These are phyloP conservation scores for Borovskyia barvae DNA, from an alignment of 208 protist species.

Conservation along the genomic window DNA sequence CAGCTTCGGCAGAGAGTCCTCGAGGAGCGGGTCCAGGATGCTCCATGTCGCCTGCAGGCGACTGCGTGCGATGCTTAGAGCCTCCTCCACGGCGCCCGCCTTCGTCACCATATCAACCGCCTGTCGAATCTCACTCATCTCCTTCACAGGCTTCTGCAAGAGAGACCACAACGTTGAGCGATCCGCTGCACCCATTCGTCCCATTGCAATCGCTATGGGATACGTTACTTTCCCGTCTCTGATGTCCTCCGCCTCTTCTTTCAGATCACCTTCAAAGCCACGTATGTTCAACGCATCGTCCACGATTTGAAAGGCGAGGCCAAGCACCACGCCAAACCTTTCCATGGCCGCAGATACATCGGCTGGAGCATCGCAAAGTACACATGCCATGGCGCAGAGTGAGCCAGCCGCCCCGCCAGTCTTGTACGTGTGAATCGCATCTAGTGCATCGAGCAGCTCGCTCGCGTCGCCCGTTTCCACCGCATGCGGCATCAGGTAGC, in stretches of 20 bases:
- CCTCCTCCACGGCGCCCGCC: slow-evolving; percentile 26
- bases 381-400: slow-evolving; percentile 51
- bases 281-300: slow-evolving; percentile 56
- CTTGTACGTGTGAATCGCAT: slow-evolving; percentile 57
- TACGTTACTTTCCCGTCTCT: slow-evolving; percentile 61
- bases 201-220: slow-evolving; percentile 49
- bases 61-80: slow-evolving; percentile 28
- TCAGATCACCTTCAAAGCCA: slow-evolving; percentile 37
- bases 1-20: slow-evolving; percentile 48
- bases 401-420: slow-evolving; percentile 36
- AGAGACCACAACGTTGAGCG: slow-evolving; percentile 36
- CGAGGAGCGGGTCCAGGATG: slow-evolving; percentile 31
- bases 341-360: slow-evolving; percentile 28
- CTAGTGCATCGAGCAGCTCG: slow-evolving; percentile 36
- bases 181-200: slow-evolving; percentile 23
- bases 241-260: slow-evolving; percentile 50
- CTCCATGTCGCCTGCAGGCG: slow-evolving; percentile 41
- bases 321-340: slow-evolving; percentile 41
- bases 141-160: slow-evolving; percentile 22
- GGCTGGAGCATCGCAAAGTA: slow-evolving; percentile 36
- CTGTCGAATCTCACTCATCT: slow-evolving; percentile 15
- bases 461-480: slow-evolving; percentile 37
- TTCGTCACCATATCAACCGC: slow-evolving; percentile 31
- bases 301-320: slow-evolving; percentile 69
- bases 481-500: slow-evolving; percentile 46